A percentile compares a stretch with the other conserved stretches of the same genome.
Conservation (phyloP, 2,329 filamentous ascomycete species). For the Ceratocystis ficicola region DNA sequence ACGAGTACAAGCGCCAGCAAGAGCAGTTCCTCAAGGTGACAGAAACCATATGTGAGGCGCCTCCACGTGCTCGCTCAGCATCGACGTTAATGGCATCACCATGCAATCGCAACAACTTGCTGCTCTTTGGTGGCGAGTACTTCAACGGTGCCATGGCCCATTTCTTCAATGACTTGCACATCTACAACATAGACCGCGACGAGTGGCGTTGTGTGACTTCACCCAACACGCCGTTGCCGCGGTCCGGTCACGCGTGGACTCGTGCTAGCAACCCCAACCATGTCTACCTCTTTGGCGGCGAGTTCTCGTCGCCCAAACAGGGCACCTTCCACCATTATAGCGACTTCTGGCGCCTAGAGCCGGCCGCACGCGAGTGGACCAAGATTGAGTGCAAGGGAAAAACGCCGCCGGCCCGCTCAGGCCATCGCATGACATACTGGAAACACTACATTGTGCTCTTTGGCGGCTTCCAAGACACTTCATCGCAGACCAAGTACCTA, state of each 20-base stretch:
- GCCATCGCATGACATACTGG: constrained; percentile 91
- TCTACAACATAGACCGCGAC: constrained; percentile 68
- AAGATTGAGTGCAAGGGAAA: constrained; percentile 71
- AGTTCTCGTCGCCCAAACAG: constrained; percentile 93
- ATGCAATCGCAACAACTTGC: constrained; percentile 71
- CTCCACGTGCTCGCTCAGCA: constrained; percentile 68
- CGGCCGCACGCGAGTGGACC: constrained; percentile 75
- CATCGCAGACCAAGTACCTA: constrained; percentile 85
- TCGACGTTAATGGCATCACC: constrained; percentile 76
- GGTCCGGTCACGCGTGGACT: constrained; percentile 91
- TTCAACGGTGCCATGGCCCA: constrained; percentile 81
- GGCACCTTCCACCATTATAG: constrained; percentile 99
- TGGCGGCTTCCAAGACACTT: constrained; percentile 94
- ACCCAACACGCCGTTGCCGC: constrained; percentile 79
- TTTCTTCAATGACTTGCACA: constrained; percentile 54
- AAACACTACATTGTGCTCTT: constrained; percentile 96
- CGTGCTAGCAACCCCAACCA: constrained; percentile 72
- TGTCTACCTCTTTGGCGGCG: constrained; percentile 87
- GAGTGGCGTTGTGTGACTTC: constrained; percentile 85
- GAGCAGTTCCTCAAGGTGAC: constrained; percentile 91
- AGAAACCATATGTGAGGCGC: constrained; percentile 56
- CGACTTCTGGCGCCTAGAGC: constrained; percentile 91
- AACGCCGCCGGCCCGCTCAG: constrained; percentile 71
- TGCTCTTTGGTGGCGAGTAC: constrained; percentile 90
- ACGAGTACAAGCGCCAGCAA: constrained; percentile 85